Evolutionary conservation across 768 basidiomycete species (phyloP).

Genomic region (Phlebiopsis gigantea): DNA sequence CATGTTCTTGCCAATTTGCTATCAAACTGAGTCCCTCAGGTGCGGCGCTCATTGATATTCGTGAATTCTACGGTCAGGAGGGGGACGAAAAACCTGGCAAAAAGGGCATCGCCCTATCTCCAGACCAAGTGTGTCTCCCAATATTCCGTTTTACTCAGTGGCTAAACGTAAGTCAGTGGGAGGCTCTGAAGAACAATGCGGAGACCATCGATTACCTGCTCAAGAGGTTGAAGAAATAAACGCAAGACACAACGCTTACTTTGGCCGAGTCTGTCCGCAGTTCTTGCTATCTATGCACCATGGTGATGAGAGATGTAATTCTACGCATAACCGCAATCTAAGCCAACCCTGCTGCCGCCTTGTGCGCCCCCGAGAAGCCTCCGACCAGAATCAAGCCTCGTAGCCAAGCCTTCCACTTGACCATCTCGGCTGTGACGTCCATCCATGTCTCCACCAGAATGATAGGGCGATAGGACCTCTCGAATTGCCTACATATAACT

Average conservation of each 20-base stretch:
- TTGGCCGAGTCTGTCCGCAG: background rate
- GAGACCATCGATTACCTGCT: slow-evolving; percentile 50
- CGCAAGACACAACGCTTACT: slow-evolving; percentile 4
- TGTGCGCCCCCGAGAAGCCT: slow-evolving; percentile 62
- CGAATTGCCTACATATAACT: slow-evolving; percentile 46
- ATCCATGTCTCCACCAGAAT: slow-evolving; percentile 53
- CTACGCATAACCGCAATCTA: slow-evolving; percentile 7
- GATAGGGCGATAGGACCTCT: slow-evolving; percentile 45
- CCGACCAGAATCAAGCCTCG: slow-evolving; percentile 54
- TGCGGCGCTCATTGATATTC: slow-evolving; percentile 57
- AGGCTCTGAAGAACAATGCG: slow-evolving; percentile 40
- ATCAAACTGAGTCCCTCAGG: slow-evolving; percentile 30
- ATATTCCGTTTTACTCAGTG: background rate
- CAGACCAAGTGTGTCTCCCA: slow-evolving; percentile 51
- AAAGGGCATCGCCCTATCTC: slow-evolving; percentile 66
- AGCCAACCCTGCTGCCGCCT: slow-evolving; percentile 66
- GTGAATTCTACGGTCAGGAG: slow-evolving; percentile 59
- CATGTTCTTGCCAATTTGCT: background rate
- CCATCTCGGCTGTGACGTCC: slow-evolving; percentile 54
- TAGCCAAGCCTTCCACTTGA: slow-evolving; percentile 60
- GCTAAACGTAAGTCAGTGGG: slow-evolving; percentile 41
- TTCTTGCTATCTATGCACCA: slow-evolving; percentile 6
- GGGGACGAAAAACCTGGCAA: slow-evolving; percentile 69
- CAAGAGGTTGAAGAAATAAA: slow-evolving; percentile 21
- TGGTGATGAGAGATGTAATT: slow-evolving; percentile 4